phyloP scores from a whole-genome alignment of 1,139 yeast genomes.

The Kodamaea anthophila region DNA sequence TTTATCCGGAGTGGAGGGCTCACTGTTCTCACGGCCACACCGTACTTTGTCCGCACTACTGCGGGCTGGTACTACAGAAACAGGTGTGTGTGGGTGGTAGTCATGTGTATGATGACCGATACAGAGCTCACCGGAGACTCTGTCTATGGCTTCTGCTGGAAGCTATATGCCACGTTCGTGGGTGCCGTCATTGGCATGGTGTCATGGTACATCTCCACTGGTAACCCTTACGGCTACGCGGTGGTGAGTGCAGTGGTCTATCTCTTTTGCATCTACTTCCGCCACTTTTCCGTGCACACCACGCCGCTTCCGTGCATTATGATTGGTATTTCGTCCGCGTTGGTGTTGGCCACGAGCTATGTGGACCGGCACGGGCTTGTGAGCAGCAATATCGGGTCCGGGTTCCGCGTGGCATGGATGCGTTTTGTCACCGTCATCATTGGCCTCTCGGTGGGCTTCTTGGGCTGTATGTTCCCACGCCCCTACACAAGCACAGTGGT shows the following conservation, averaged over 20 bases:
- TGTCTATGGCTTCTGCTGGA: slow-evolving; percentile 23
- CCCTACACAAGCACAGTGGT: slow-evolving; percentile 28
- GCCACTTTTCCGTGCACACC: slow-evolving; percentile 30
- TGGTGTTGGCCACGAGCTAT: slow-evolving; percentile 31
- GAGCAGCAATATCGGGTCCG: slow-evolving; percentile 21
- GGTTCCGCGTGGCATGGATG: slow-evolving; percentile 24
- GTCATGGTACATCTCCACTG: slow-evolving; percentile 33
- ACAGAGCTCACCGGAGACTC: slow-evolving; percentile 32
- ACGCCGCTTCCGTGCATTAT: slow-evolving; percentile 26
- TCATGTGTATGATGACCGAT: slow-evolving; percentile 30
- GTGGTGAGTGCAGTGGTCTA: slow-evolving; percentile 26
- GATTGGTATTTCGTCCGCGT: slow-evolving; percentile 23
- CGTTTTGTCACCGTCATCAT: slow-evolving; percentile 26
- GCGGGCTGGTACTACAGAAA: slow-evolving; percentile 26
- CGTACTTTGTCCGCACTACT: slow-evolving; percentile 25
- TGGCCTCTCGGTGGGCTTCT: slow-evolving; percentile 27
- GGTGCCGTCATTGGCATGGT: slow-evolving; percentile 31
- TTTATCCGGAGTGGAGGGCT: slow-evolving; percentile 26
- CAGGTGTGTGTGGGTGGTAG: slow-evolving; percentile 30
- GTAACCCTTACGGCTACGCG: slow-evolving; percentile 29
- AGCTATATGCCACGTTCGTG: slow-evolving; percentile 23
- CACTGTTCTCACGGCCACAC: slow-evolving; percentile 21
- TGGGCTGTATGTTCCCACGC: slow-evolving; percentile 27
- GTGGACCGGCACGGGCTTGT: slow-evolving; percentile 8
- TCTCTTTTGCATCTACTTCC: slow-evolving; percentile 20